Percentiles rank a stretch among this genome's conserved stretches.
These are phyloP conservation scores for Fusarium falciforme DNA, from an alignment of 2,329 filamentous ascomycete species.

Conservation along the genomic window DNA sequence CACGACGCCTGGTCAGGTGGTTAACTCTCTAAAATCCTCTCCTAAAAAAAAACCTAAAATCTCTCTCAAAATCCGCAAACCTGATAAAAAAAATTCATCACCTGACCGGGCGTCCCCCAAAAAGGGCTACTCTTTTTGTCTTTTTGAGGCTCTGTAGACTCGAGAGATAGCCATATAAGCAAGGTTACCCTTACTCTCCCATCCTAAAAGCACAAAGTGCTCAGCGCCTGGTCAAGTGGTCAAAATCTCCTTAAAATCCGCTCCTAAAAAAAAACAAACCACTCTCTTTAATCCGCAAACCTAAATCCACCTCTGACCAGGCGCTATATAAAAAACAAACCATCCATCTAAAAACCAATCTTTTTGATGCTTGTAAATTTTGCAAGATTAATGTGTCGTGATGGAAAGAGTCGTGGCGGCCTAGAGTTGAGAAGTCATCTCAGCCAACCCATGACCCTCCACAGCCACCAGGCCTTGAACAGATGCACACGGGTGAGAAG, in stretches of 20 bases:
- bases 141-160: background rate
- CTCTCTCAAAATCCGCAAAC: background rate
- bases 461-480: too few relatives aligned
- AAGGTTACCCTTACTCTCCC: background rate
- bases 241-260: background rate
- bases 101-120: background rate
- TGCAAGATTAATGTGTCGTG: background rate
- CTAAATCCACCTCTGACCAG: background rate
- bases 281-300: background rate
- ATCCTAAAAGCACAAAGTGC: background rate
- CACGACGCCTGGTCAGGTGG: background rate
- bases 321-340: background rate
- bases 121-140: background rate
- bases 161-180: background rate
- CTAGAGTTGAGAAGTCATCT: background rate
- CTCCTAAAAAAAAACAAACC: background rate
- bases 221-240: background rate
- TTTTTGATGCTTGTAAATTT: background rate
- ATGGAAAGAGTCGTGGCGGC: fast-evolving
- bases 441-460: too few relatives aligned
- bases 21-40: background rate
- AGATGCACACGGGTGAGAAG: too few relatives aligned
- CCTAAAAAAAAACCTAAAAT: background rate
- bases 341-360: background rate
- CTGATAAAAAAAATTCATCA: background rate